These are phyloP conservation scores for Mycena leptocephala DNA, from an alignment of 768 basidiomycete species.

Conservation along the genomic window DNA sequence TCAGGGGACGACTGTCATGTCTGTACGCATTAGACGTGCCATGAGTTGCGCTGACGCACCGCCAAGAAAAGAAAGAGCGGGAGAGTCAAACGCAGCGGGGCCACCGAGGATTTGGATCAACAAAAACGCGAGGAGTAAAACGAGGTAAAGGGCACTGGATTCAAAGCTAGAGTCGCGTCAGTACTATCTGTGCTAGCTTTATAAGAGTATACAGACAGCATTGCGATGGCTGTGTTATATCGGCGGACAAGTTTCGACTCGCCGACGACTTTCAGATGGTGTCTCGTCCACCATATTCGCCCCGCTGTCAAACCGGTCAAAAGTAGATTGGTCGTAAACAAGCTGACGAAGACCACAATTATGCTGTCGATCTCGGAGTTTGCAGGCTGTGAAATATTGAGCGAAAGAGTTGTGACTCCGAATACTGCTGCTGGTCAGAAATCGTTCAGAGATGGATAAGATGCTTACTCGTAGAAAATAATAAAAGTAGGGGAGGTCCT, in stretches of 20 bases:
- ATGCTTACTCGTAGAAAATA: background rate
- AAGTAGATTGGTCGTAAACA: background rate
- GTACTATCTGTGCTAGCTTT: background rate
- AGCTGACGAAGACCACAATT: background rate
- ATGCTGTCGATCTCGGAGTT: background rate
- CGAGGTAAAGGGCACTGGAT: background rate
- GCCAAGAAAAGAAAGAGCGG: background rate
- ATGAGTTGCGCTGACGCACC: background rate
- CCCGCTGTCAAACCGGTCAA: background rate
- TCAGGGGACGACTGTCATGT: background rate
- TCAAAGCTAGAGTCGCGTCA: background rate
- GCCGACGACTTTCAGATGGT: background rate
- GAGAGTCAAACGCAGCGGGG: background rate
- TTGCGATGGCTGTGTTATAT: constrained; percentile 8
- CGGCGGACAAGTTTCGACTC: background rate
- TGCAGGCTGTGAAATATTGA: background rate
- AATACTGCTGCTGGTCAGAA: background rate
- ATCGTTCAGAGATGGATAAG: background rate
- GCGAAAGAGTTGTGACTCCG: background rate
- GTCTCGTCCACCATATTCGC: constrained; percentile 14
- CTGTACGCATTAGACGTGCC: background rate
- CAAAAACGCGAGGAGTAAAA: background rate
- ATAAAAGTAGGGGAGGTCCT: background rate
- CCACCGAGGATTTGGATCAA: background rate
- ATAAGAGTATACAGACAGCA: background rate